Evolutionary conservation across 805 yeast genomes (phyloP), one percentile per base, ranked within the genome.

Genomic region (Candida montana): DNA sequence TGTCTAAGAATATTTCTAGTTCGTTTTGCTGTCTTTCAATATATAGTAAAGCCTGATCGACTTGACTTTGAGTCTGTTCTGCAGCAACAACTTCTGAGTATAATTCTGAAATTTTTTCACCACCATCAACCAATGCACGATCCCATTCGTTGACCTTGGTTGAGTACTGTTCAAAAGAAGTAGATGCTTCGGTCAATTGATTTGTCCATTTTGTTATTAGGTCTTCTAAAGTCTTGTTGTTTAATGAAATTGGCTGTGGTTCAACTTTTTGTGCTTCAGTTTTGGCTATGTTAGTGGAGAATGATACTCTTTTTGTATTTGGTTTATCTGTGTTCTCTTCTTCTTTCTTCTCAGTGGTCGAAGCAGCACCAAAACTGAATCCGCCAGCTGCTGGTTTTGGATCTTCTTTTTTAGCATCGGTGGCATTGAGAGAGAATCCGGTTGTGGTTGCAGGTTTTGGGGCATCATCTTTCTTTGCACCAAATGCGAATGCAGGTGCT

Each of bases 1-100:
- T 82, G 49, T 83, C 83, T 48, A 93, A 72, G 53, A 91, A 73
- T 13, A 75, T 69, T 45, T 91, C 99, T 37, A 93, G 68, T 55
- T 91, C 98, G 44, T 85, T 87, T 58, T 93, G 99, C 60, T 93
- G 98, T 52, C 83, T 82, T 55, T 84, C 93, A 38, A 93, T 83
- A 56, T 89, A 91, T 31, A 80, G 69, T 42, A 93, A 69, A 31
- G 89, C 83, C 61, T 89, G 96, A 52, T 93, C 98, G 35, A 93
- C 82, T 52, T 83, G 84, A 33, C 72, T 69, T 58, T 91, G 97
- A 39, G 85, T 77, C 50, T 83, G 85, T 55, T 90, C 96, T 5
- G 96, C 95, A 40, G 79, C 77, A 30, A 82, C 62, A 3, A 93
- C 81, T 48, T 87, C 90, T 29, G 81, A 72, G 59, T 85, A 87